These are phyloP conservation scores for Mucor racemosus DNA, from an alignment of 371 early-diverging fungal species.

Conservation along the genomic window DNA sequence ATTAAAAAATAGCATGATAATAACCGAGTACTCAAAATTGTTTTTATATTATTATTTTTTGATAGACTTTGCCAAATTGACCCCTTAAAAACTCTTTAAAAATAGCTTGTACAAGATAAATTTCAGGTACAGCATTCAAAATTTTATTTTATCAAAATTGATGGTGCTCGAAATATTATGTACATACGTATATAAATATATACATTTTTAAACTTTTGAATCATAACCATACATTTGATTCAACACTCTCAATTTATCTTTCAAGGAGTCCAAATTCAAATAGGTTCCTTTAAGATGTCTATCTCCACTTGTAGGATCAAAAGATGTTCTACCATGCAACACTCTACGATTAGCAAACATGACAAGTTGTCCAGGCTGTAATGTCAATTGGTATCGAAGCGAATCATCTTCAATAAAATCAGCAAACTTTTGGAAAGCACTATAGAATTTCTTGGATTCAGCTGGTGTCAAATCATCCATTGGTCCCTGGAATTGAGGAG, in stretches of 20 bases:
- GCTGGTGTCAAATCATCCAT: slow-evolving; percentile 57
- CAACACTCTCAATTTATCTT: slow-evolving; percentile 63
- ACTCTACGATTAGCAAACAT: slow-evolving; percentile 87
- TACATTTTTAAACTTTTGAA: slow-evolving; percentile 1
- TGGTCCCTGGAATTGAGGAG: slow-evolving; percentile 92
- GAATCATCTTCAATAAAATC: slow-evolving; percentile 63
- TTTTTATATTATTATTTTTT: no score
- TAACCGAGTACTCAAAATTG: no score
- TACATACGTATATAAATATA: no score
- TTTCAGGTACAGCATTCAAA: no score
- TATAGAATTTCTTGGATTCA: slow-evolving; percentile 65
- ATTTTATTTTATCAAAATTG: no score
- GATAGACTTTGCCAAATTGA: no score
- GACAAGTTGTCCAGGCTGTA: slow-evolving; percentile 76
- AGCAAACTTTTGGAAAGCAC: slow-evolving; percentile 72
- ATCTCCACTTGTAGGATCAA: slow-evolving; percentile 75
- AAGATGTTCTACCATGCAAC: slow-evolving; percentile 81
- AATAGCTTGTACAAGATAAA: no score
- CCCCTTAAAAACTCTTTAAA: no score
- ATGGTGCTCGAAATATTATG: no score
- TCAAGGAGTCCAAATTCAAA: slow-evolving; percentile 78
- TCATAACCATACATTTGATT: slow-evolving; percentile 33
- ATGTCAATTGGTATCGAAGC: slow-evolving; percentile 64
- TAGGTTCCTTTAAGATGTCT: slow-evolving; percentile 86
- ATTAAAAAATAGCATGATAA: no score